Percentiles rank a stretch among this genome's conserved stretches.
phyloP scores from a whole-genome alignment of 2,329 filamentous ascomycete genomes.

The Didymosphaeria variabile region DNA sequence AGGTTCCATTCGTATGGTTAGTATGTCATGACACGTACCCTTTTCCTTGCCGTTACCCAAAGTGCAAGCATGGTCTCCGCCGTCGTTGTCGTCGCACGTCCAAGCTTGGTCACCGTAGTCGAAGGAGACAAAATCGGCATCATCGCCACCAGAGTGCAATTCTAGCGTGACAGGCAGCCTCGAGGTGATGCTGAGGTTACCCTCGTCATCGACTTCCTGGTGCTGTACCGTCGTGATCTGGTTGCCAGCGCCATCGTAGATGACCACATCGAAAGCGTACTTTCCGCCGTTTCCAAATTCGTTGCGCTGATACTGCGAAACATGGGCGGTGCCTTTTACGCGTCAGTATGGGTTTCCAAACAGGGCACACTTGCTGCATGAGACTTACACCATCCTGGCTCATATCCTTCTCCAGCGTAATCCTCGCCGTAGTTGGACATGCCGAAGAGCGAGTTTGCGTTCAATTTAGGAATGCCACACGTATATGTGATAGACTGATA shows the following conservation, averaged over 20 bases:
- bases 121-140: background rate
- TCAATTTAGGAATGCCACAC: conserved; percentile 2
- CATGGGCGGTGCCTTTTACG: conserved; percentile 4
- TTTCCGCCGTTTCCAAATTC: background rate
- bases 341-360: background rate
- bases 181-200: background rate
- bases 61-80: background rate
- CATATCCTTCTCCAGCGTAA: background rate
- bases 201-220: conserved; percentile 6
- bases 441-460: background rate
- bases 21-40: background rate
- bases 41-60: conserved; percentile 3
- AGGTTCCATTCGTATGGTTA: background rate
- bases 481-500: background rate
- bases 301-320: conserved; percentile 11
- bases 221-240: conserved; percentile 4
- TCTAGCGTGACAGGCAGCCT: background rate
- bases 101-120: background rate
- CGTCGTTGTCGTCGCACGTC: conserved; percentile 3
- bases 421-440: background rate
- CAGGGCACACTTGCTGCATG: background rate
- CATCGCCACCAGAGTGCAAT: background rate
- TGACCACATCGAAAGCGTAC: conserved; percentile 8
- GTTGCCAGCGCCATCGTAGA: conserved; percentile 3
- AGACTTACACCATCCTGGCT: conserved; percentile 7